phyloP scores from a whole-genome alignment of 2,329 filamentous ascomycete genomes.

The Penicillium sp. region DNA sequence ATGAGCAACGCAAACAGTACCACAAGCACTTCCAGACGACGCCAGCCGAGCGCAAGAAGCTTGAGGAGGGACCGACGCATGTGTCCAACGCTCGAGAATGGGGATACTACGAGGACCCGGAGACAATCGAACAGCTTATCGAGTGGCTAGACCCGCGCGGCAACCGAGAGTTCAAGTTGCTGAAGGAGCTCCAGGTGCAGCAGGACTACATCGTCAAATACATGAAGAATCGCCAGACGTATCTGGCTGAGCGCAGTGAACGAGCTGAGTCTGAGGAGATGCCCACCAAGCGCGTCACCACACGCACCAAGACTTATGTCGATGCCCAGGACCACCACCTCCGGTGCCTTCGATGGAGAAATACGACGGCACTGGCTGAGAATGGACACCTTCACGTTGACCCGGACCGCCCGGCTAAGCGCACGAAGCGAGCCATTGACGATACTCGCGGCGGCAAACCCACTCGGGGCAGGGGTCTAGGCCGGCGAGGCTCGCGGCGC shows the following conservation, averaged over 20 bases:
- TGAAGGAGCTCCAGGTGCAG: constrained; percentile 78
- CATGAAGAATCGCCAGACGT: constrained; percentile 76
- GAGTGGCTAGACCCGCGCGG: constrained; percentile 87
- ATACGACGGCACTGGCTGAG: constrained; percentile 58
- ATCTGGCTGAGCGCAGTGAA: constrained; percentile 58
- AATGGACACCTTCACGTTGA: constrained; percentile 61
- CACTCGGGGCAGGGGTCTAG: constrained; percentile 50
- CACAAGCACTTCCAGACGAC: constrained; percentile 74
- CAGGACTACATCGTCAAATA: constrained; percentile 71
- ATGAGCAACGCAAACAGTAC: constrained; percentile 72
- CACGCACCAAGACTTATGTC: constrained; percentile 60
- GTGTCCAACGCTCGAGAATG: constrained; percentile 77
- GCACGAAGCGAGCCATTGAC: constrained; percentile 46
- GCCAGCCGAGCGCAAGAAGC: constrained; percentile 76
- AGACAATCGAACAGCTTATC: constrained; percentile 73
- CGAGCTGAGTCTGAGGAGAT: constrained; percentile 48
- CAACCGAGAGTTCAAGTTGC: constrained; percentile 77
- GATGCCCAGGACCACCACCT: constrained; percentile 52
- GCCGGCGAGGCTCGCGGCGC: constrained; percentile 49
- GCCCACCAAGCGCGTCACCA: constrained; percentile 57
- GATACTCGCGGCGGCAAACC: constrained; percentile 41
- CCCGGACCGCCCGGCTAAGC: constrained; percentile 51
- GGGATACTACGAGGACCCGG: constrained; percentile 84
- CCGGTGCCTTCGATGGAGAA: constrained; percentile 64
- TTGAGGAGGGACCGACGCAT: constrained; percentile 79